Percentiles rank a stretch among this genome's conserved stretches.
phyloP scores from a whole-genome alignment of 2,329 filamentous ascomycete species.

The Neofusicoccum parvum region DNA sequence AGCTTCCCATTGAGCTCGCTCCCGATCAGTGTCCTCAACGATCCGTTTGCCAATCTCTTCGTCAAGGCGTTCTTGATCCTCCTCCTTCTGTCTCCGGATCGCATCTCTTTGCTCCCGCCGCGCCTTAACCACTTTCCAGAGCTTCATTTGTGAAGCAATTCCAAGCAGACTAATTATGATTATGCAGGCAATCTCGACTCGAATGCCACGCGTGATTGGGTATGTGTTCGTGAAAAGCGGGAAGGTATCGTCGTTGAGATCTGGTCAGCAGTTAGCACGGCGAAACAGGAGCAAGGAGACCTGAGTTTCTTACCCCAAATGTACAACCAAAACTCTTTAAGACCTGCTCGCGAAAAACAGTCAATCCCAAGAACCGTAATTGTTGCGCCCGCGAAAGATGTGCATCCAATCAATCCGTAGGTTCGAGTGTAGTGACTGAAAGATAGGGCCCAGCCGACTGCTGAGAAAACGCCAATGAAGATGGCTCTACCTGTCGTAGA shows the following conservation, averaged over 20 bases:
- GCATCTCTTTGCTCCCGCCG: conserved; percentile 50
- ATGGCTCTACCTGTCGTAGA: conserved; percentile 65
- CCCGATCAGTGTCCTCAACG: conserved; percentile 62
- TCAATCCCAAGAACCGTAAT: conserved; percentile 82
- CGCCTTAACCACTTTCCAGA: conserved; percentile 77
- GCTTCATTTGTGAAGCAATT: conserved; percentile 78
- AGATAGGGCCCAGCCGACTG: conserved; percentile 71
- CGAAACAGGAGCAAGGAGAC: not conserved
- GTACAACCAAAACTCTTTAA: conserved; percentile 97
- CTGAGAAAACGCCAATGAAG: conserved; percentile 74
- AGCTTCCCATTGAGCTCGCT: conserved; percentile 74
- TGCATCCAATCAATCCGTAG: conserved; percentile 74
- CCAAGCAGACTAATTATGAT: conserved; percentile 75
- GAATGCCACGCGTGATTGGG: conserved; percentile 82
- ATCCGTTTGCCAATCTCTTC: conserved; percentile 69
- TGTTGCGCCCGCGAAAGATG: conserved; percentile 81
- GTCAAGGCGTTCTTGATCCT: conserved; percentile 67
- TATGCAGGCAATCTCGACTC: conserved; percentile 78
- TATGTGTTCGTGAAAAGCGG: conserved; percentile 76
- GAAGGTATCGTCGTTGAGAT: conserved; percentile 76
- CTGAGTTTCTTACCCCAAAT: conserved; percentile 66
- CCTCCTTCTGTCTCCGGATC: conserved; percentile 53
- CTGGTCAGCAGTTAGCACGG: conserved; percentile 36
- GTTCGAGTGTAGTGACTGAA: conserved; percentile 69
- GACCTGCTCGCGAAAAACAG: conserved; percentile 83